A percentile compares a stretch with the other conserved stretches of the same genome.
phyloP scores from a whole-genome alignment of 169 alveolate genomes.

The Cryptosporidium sp. region DNA sequence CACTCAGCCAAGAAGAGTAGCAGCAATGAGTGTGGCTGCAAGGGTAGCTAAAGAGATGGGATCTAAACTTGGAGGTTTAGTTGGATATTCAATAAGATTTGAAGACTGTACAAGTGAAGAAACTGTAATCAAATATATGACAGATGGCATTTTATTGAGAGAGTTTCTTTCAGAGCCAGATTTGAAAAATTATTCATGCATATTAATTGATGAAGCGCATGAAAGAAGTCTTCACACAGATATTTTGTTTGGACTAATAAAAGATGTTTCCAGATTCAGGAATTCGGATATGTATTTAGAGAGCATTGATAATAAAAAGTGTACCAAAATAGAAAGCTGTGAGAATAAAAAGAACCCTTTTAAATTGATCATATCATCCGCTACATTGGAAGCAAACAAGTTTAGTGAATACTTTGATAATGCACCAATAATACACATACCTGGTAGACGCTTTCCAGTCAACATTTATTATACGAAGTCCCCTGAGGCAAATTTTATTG shows the following conservation, averaged over 20 bases:
- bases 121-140: constrained; percentile 98
- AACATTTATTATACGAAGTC: constrained; percentile 97
- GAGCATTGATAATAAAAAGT: background rate
- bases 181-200: constrained; percentile 91
- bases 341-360: constrained; percentile 83
- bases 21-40: constrained; percentile 99
- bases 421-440: constrained; percentile 94
- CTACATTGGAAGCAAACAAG: constrained; percentile 99
- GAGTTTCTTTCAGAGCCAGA: constrained; percentile 97
- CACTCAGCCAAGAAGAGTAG: constrained; percentile 99
- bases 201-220: constrained; percentile 99
- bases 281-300: background rate
- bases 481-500: constrained; percentile 99
- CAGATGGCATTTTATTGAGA: constrained; percentile 99
- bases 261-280: constrained; percentile 88
- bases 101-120: constrained; percentile 97
- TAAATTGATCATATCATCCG: constrained; percentile 91
- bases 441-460: constrained; percentile 97
- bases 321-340: background rate
- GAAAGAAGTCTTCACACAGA: constrained; percentile 99
- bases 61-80: constrained; percentile 97
- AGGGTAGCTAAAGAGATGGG: constrained; percentile 98
- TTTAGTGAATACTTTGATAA: constrained; percentile 96
- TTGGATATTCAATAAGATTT: constrained; percentile 95
- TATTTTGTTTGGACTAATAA: constrained; percentile 96